Base-by-base conservation (phyloP, 768 basidiomycete species). In the Dentipellis fragilis region DNA sequence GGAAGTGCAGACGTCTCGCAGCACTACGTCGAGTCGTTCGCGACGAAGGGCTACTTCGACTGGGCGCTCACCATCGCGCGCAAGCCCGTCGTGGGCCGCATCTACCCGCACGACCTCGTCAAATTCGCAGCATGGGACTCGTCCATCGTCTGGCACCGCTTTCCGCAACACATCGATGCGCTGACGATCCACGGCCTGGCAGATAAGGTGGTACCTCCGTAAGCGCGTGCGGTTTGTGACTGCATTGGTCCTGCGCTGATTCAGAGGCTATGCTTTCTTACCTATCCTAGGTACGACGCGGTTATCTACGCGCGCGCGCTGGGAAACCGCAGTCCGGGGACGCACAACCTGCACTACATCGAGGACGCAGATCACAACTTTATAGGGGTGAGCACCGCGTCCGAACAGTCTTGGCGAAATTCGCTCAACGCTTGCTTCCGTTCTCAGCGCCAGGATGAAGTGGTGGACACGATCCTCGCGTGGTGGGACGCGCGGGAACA, bases 281-380 rank as follows among this genome's bases (percentile, higher is more conserved):
- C 29, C 6, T 29, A 29, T 29, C 29, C 29, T 62, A 89, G 87
- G 47, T 85, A 82, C 64, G 88, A 91, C 64, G 85, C 82, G 0
- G 55, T 83, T 58, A 83, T 89, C 42, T 89, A 88, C 56, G 78
- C 84, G 1, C 73, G 77, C 14, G 80, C 79, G 1, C 73, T 87
- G 48, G 77, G 82, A 34, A 63, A 68, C 35, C 75, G 86, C 55
- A 62, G 62, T 12, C 79, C 83, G 19, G 89, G 87, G 49, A 87
- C 85, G 7, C 86, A 89, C 65, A 83, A 73, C 16, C 71, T 91
- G 22, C 77, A 84, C 64, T 71, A 85, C 22, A 69, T 89, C 39
- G 89, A 91, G 66, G 78, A 76, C 46, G 86, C 84, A 8, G 87
- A 89, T 69, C 89, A 91, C 64, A 91, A 90, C 68, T 86, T 84